Base-by-base conservation (phyloP, 768 basidiomycete species). In the Rhodosporidiobolus odoratus region DNA sequence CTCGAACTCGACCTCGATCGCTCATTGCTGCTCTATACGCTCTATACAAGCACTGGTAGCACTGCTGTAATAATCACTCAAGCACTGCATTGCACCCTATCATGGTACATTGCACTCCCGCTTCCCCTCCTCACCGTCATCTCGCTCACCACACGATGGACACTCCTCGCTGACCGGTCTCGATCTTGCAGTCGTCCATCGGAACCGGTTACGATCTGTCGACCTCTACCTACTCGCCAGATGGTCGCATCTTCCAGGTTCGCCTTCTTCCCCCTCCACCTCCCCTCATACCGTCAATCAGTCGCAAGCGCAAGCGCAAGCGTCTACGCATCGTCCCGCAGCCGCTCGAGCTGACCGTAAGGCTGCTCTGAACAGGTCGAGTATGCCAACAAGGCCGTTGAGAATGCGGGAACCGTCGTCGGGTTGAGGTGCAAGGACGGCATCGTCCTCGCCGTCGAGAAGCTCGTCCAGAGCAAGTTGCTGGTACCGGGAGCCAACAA, bases 361-460 rank as follows among this genome's bases (percentile, higher is more conserved):
- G 12, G 43, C 43, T 43, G 13, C 43, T 43, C 13, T 21, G 13
- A 10, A 25, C 75, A 95, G 92, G 89, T 98, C 80, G 95, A 98
- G 82, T 98, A 98, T 77, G 96, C 96, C 64, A 89, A 88, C 82
- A 98, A 99, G 81, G 95, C 96, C 19, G 96, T 98, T 71, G 96
- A 99, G 82, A 95, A 96, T 82, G 92, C 95, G 48, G 96, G 96
- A 90, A 97, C 96, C 66, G 92, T 89, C n/a, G 94, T 99, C 75
- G 96, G 94, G 41, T 83, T 99, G 53, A 87, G 91, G 79, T 90
- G 92, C 76, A 94, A 92, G 81, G 92, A 95, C 79, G 96, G 96
- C 30, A 82, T 99, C 69, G 86, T 99, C 34, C 83, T 99, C 54
- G 96, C 93, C 5, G 93, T 98, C n/a, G 96, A 99, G 86, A 95